Conservation (phyloP, 805 yeast genomes). For the Suhomyces emberorum region DNA sequence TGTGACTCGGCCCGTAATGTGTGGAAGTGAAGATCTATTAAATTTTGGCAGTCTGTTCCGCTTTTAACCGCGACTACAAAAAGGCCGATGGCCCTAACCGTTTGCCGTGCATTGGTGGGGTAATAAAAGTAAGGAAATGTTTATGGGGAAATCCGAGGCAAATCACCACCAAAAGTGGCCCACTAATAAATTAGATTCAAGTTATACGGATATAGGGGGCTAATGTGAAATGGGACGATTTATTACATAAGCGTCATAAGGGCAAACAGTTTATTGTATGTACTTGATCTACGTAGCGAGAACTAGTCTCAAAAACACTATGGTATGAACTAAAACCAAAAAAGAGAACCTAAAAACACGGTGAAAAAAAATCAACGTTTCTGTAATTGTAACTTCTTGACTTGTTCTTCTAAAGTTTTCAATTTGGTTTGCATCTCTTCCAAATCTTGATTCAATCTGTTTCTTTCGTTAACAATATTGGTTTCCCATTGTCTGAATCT, state of each 20-base stretch:
- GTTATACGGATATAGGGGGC: too few species aligned
- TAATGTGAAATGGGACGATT: too few species aligned
- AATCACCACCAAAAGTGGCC: too few species aligned
- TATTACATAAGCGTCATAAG: too few species aligned
- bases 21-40: too few species aligned
- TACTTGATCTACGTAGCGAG: too few species aligned
- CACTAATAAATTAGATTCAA: too few species aligned
- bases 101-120: not conserved
- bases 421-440: slow-evolving; percentile 82
- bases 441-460: slow-evolving; percentile 88
- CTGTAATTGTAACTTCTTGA: slow-evolving; percentile 50
- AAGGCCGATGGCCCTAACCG: not conserved
- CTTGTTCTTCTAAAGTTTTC: slow-evolving; percentile 72
- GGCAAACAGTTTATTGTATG: too few species aligned
- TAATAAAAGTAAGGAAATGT: not conserved
- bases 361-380: slow-evolving; percentile 24
- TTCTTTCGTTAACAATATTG: slow-evolving; percentile 91
- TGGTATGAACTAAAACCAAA: not conserved
- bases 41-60: not conserved
- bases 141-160: too few species aligned
- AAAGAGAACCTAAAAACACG: not conserved
- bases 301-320: not conserved
- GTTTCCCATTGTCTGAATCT: slow-evolving; percentile 99
- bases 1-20: too few species aligned
- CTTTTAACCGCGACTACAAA: not conserved